Base-by-base conservation (phyloP, 2,329 filamentous ascomycete genomes). In the Didymellaceae sp. region DNA sequence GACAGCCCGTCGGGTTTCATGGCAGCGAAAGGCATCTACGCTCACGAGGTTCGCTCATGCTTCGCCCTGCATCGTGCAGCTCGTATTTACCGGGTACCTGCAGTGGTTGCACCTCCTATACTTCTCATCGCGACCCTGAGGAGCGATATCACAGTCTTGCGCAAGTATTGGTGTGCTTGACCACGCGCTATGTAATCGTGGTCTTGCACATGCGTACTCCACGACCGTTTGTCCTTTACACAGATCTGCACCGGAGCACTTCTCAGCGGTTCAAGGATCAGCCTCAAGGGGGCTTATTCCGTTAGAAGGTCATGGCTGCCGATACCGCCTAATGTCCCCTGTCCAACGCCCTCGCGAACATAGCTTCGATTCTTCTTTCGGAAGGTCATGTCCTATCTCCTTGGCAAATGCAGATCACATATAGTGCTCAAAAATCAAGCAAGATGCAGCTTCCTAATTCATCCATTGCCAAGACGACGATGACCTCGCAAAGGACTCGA, bases 51-150 rank as follows among this genome's bases (percentile, higher is more conserved):
- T 30, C 30, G 32, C 32, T 45, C 45, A 44, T 47, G 35, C 45
- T 32, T 43, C 42, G 32, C 32, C 43, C 47, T 47, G 57, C 32
- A 40, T 24, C 35, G 28, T 38, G 54, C 38, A 47, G 39, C 24
- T 52, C 45, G 50, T 48, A 43, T 40, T 5, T 11, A 13, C 33
- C 57, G 57, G 57, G 57, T 59, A 58, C 57, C 57, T 59, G 57
- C 54, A 59, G 57, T 43, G 43, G 33, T 18, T 34, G 51, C 31
- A 10, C n/a, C 6, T 13, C n/a, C 11, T 9, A 13, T 38, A 13
- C 31, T 45, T 38, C 39, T 43, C 16, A 14, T 10, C 21, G 47
- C 31, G 39, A 31, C 38, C 31, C 40, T 42, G 28, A 30, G 14
- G 10, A 25, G 24, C 10, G 30, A 35, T 17, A 3, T 31, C 20